Conservation (phyloP, 352 stramenopile species). For the Peronospora belbahrii region DNA sequence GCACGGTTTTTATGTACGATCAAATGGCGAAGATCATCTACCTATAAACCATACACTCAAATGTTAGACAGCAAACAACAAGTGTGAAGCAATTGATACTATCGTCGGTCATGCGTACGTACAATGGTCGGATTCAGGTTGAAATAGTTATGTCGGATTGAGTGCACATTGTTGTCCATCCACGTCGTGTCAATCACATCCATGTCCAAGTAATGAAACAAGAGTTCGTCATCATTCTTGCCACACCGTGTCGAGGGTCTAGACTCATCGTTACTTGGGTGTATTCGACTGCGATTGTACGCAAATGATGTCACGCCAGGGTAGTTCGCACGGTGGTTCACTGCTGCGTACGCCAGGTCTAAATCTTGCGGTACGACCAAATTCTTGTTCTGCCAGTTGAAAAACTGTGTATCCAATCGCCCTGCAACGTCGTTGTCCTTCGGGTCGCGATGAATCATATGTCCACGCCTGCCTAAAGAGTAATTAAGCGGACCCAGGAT, state of each 20-base stretch:
- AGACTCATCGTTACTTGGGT: constrained; percentile 10
- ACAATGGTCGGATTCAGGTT: constrained; percentile 81
- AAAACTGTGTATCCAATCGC: constrained; percentile 29
- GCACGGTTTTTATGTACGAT: constrained; percentile 54
- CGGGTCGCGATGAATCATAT: constrained; percentile 44
- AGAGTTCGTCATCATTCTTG: constrained; percentile 10
- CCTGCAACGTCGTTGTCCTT: constrained; percentile 20
- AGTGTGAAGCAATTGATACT: not conserved
- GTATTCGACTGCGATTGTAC: constrained; percentile 34
- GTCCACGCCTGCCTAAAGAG: constrained; percentile 41
- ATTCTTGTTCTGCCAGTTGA: constrained; percentile 37
- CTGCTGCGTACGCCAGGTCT: constrained; percentile 39
- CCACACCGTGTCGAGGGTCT: constrained; percentile 13
- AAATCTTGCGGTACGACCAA: constrained; percentile 31
- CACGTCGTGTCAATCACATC: constrained; percentile 86
- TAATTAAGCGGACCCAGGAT: constrained; percentile 39
- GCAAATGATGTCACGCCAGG: constrained; percentile 42
- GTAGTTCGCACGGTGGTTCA: constrained; percentile 55
- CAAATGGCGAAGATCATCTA: constrained; percentile 57
- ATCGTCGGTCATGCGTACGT: constrained; percentile 4
- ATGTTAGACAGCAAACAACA: constrained; percentile 5
- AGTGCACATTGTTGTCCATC: constrained; percentile 83
- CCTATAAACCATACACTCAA: not conserved
- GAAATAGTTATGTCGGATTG: constrained; percentile 81
- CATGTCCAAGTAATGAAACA: constrained; percentile 58